phyloP scores from a whole-genome alignment of 257 asterid species.

The Fraxinus pennsylvanica region DNA sequence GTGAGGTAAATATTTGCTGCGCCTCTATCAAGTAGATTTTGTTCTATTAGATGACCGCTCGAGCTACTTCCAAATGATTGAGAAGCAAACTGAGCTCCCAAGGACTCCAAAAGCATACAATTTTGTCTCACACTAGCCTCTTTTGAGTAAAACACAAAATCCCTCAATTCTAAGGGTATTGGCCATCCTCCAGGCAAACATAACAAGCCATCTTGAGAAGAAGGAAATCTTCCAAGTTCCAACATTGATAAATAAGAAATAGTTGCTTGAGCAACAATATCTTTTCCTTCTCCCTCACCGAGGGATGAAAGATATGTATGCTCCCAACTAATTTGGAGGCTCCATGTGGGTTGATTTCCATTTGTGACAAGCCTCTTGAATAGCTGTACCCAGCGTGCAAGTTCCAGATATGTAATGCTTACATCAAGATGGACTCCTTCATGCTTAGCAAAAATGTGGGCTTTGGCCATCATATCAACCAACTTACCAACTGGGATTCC shows the following conservation, averaged over 20 bases:
- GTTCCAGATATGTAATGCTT: constrained; percentile 79
- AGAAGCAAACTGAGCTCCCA: constrained; percentile 65
- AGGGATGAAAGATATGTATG: constrained; percentile 86
- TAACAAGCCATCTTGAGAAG: constrained; percentile 48
- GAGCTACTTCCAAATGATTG: constrained; percentile 19
- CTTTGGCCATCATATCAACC: constrained; percentile 81
- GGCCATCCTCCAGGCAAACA: constrained; percentile 95
- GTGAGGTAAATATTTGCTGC: constrained; percentile 42
- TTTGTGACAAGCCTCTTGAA: constrained; percentile 66
- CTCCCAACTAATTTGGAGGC: constrained; percentile 86
- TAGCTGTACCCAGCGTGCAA: constrained; percentile 89
- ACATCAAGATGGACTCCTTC: constrained; percentile 63
- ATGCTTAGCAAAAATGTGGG: constrained; percentile 72
- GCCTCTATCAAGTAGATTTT: constrained; percentile 32
- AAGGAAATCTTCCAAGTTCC: constrained; percentile 43
- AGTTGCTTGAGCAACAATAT: constrained; percentile 52
- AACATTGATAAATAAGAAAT: constrained; percentile 42
- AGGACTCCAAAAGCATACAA: constrained; percentile 65
- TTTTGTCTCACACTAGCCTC: constrained; percentile 73
- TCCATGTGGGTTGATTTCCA: constrained; percentile 79
- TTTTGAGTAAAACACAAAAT: constrained; percentile 56
- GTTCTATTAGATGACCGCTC: constrained; percentile 30
- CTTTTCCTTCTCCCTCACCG: constrained; percentile 69
- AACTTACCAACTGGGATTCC: constrained; percentile 74
- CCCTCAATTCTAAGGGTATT: constrained; percentile 65